Percentiles rank a stretch among this genome's conserved stretches.
Conservation (phyloP, 2,329 filamentous ascomycete genomes). For the Hypomyces rosellus region DNA sequence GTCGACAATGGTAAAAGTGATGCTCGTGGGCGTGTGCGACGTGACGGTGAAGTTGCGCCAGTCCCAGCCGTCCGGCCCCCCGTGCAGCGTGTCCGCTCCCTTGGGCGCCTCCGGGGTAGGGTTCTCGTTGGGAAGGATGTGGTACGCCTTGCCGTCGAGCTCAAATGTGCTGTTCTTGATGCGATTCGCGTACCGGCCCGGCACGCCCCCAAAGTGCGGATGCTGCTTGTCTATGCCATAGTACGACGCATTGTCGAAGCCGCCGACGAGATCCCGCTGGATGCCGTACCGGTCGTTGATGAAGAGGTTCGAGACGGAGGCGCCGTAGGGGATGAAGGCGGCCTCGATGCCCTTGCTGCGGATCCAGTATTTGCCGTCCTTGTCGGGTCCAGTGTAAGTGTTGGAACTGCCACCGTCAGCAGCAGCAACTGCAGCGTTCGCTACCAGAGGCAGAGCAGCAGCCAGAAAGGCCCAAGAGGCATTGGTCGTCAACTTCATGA, state of each 20-base stretch:
- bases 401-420: conserved; percentile 3
- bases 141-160: conserved; percentile 56
- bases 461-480: conserved; percentile 12
- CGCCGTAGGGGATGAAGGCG: conserved; percentile 68
- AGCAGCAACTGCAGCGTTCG: conserved; percentile 12
- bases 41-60: conserved; percentile 72
- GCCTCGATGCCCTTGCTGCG: conserved; percentile 59
- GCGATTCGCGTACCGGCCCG: conserved; percentile 73
- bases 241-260: conserved; percentile 70
- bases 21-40: conserved; percentile 57
- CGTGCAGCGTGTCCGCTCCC: conserved; percentile 61
- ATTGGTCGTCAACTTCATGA: conserved; percentile 18
- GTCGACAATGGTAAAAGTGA: conserved; percentile 71
- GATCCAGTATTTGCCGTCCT: conserved; percentile 66
- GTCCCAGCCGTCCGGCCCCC: conserved; percentile 67
- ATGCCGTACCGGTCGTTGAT: conserved; percentile 63
- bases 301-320: conserved; percentile 64
- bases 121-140: conserved; percentile 59
- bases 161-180: conserved; percentile 71
- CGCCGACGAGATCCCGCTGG: conserved; percentile 63
- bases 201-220: conserved; percentile 65
- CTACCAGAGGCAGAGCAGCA: conserved; percentile 14
- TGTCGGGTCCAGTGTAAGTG: conserved; percentile 36
- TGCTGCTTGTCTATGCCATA: conserved; percentile 60
- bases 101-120: conserved; percentile 42